Percentiles rank a stretch among this genome's conserved stretches.
These are phyloP conservation scores for Geosmithia morbida DNA, from an alignment of 2,329 filamentous ascomycete species.

Conservation along the genomic window DNA sequence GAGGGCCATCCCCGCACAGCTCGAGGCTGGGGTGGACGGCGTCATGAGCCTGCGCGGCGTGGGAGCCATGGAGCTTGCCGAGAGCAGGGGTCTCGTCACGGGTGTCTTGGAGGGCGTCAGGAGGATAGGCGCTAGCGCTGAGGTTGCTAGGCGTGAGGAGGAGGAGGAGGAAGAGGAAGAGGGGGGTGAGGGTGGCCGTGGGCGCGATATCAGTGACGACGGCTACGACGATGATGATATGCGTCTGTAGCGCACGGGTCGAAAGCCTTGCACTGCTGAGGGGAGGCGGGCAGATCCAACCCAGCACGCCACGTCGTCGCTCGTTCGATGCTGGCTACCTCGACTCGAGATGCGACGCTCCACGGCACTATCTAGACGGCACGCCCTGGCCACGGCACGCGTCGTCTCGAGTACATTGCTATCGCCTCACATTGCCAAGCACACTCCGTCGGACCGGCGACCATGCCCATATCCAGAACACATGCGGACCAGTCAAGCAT, in stretches of 20 bases:
- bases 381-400: too few species aligned
- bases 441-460: too few species aligned
- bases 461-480: too few species aligned
- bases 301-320: too few species aligned
- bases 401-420: too few species aligned
- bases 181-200: conserved; percentile 46
- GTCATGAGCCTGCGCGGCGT: conserved; percentile 58
- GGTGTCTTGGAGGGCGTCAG: conserved; percentile 81
- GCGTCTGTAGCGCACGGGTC: conserved; percentile 23
- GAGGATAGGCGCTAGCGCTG: conserved; percentile 67
- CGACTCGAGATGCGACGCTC: too few species aligned
- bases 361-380: too few species aligned
- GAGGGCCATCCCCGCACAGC: conserved; percentile 54
- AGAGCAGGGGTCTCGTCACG: conserved; percentile 69
- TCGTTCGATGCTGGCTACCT: too few species aligned
- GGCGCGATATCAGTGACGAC: conserved; percentile 18
- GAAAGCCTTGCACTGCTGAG: too few species aligned
- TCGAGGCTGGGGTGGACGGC: conserved; percentile 61
- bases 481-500: too few species aligned
- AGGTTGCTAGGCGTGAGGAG: conserved; percentile 62
- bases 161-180: conserved; percentile 76
- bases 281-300: too few species aligned
- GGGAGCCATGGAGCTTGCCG: conserved; percentile 84
- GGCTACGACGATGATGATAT: conserved; percentile 47
- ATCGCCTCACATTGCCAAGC: too few species aligned